Base-by-base conservation (phyloP, 306 rosid species). In the Phaseolus lunatus region DNA sequence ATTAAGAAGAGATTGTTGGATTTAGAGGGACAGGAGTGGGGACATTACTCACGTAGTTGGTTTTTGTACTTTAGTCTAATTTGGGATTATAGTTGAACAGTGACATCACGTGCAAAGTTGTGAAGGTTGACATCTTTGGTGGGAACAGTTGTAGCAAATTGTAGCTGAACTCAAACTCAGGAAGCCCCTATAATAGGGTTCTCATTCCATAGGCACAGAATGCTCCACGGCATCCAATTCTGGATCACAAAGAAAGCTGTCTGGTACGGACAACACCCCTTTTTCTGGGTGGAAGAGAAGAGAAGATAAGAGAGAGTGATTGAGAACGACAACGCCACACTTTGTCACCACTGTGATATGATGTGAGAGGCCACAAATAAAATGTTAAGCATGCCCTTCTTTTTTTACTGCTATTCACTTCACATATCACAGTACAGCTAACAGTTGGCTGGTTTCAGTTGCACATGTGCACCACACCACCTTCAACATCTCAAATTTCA, bases 21-120 rank as follows among this genome's bases (percentile, higher is more conserved):
- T 72, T 45, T 72, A 48, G 61, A 59, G 79, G 87, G 77, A 82
- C 90, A 82, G 70, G 52, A 82, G 79, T 63, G 77, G 83, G 70
- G 70, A 6, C 78, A 63, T 73, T 2, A 73, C 44, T 67, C 58
- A 76, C 64, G 79, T 23, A 59, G 83, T 65, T 50, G 67, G 48
- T 58, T 75, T 75, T 79, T 80, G 89, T 86, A 64, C 43, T 35
- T 63, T 83, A 78, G 73, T 75, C 64, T 82, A 76, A 72, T 73
- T 76, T 79, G 80, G 84, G 81, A 48, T 79, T 26, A 82, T 43
- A 49, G 82, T 13, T 9, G 45, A 65, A 80, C 45, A 35, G 76
- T 76, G 77, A 75, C 75, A 76, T 53, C 73, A 79, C 83, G 66
- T 86, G 85, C 14, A 72, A 70, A 44, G 49, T 8, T 3, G 19